These are phyloP conservation scores for Thelonectria blattea DNA, from an alignment of 2,329 filamentous ascomycete genomes.

Conservation along the genomic window DNA sequence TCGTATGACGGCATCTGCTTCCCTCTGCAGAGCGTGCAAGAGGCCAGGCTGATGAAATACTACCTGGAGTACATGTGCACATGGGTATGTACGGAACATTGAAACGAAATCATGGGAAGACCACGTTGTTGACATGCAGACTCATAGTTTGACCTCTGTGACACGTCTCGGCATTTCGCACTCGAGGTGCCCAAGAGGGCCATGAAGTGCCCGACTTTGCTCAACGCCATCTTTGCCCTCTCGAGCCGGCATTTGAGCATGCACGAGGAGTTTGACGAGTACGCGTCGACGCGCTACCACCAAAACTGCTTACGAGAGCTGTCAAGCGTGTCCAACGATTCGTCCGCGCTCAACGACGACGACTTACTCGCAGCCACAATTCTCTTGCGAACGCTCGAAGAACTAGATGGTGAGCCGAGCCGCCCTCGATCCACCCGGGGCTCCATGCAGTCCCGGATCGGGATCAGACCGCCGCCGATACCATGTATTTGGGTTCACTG, in stretches of 20 bases:
- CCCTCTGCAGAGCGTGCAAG: constrained; percentile 29
- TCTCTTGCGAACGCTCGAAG: constrained; percentile 62
- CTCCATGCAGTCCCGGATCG: constrained; percentile 2
- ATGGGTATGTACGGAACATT: constrained; percentile 29
- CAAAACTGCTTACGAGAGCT: constrained; percentile 58
- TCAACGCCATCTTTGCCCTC: constrained; percentile 63
- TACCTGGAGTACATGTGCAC: constrained; percentile 40
- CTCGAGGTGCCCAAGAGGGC: constrained; percentile 60
- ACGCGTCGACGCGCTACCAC: constrained; percentile 59
- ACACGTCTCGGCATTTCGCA: constrained; percentile 55
- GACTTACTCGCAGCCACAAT: constrained; percentile 62
- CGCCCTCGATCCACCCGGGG: neutral
- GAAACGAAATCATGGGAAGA: too few relatives aligned
- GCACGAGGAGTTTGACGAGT: constrained; percentile 51
- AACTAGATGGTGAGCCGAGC: constrained; percentile 49
- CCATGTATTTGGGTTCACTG: neutral
- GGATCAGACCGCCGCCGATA: neutral
- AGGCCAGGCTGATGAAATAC: constrained; percentile 38
- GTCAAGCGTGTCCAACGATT: constrained; percentile 53
- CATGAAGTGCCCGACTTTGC: constrained; percentile 55
- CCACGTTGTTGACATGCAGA: constrained; percentile 24
- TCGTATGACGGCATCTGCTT: constrained; percentile 20
- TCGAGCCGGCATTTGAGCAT: constrained; percentile 59
- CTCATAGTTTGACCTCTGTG: constrained; percentile 54
- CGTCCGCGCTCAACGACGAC: constrained; percentile 52